Percentiles rank a stretch among this genome's conserved stretches.
Evolutionary conservation across 2,329 filamentous ascomycete genomes (phyloP).

Genomic region (Cytospora mali): DNA sequence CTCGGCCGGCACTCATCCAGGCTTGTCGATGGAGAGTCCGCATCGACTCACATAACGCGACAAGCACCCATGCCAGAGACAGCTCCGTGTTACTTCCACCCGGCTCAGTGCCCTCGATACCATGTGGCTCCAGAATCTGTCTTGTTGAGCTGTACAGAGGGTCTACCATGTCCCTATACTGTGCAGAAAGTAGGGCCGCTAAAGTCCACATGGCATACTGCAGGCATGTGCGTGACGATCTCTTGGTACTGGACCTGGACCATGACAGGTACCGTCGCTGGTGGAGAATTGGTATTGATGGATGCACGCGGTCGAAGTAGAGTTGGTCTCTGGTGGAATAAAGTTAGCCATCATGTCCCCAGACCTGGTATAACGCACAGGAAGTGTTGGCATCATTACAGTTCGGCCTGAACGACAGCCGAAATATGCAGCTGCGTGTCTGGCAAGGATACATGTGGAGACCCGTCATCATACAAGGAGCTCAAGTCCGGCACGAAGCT

Average conservation of each 20-base stretch:
- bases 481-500: too few species aligned
- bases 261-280: conserved; percentile 26
- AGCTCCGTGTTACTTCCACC: conserved; percentile 32
- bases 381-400: too few species aligned
- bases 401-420: too few species aligned
- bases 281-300: conserved; percentile 29
- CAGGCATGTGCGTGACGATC: conserved; percentile 30
- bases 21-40: conserved; percentile 37
- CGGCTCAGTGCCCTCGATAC: background rate
- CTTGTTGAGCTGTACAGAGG: conserved; percentile 26
- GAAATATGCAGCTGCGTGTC: too few species aligned
- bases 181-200: conserved; percentile 38
- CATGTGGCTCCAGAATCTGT: conserved; percentile 16
- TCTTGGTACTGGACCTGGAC: conserved; percentile 11
- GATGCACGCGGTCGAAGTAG: conserved; percentile 30
- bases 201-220: conserved; percentile 43
- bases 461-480: too few species aligned
- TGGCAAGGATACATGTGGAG: too few species aligned
- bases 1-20: conserved; percentile 42
- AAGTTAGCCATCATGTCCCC: too few species aligned
- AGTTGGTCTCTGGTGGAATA: conserved; percentile 31
- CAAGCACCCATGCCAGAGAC: conserved; percentile 42
- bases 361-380: too few species aligned
- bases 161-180: too few species aligned
- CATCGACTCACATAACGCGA: conserved; percentile 43